Evolutionary conservation across 2,329 filamentous ascomycete genomes (phyloP).

Genomic region (Colletotrichum echinochloae): DNA sequence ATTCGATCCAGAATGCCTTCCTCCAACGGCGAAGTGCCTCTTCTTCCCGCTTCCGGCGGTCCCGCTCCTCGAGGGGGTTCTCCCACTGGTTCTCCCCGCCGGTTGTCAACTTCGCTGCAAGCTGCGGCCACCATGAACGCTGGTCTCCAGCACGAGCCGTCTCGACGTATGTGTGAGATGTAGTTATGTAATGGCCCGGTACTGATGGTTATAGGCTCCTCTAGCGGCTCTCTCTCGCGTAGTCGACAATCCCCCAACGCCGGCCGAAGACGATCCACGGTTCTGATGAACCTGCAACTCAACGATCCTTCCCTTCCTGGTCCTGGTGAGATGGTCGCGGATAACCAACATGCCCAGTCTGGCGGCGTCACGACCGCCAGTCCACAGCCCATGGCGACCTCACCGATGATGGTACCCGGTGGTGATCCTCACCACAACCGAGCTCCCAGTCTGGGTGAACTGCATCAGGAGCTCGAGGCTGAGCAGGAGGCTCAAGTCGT

Average conservation of each 20-base stretch:
- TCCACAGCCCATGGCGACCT: constrained; percentile 60
- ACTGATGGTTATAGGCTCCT: constrained; percentile 55
- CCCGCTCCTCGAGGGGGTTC: constrained; percentile 56
- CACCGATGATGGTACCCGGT: constrained; percentile 54
- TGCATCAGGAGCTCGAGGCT: constrained; percentile 83
- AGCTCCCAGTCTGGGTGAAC: constrained; percentile 78
- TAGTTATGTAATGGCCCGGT: not conserved
- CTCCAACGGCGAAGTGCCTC: constrained; percentile 36
- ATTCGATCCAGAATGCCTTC: constrained; percentile 39
- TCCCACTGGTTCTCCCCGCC: constrained; percentile 71
- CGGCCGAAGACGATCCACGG: constrained; percentile 73
- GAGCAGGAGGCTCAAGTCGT: constrained; percentile 85
- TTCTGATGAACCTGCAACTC: constrained; percentile 79
- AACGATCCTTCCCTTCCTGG: constrained; percentile 77
- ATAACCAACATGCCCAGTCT: constrained; percentile 52
- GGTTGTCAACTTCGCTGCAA: constrained; percentile 77
- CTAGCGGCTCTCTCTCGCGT: constrained; percentile 64
- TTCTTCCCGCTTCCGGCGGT: constrained; percentile 22
- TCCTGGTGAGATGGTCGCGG: constrained; percentile 75
- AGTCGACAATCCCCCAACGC: constrained; percentile 59
- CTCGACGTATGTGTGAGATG: constrained; percentile 60
- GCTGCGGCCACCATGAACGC: constrained; percentile 84
- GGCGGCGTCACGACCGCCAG: constrained; percentile 50
- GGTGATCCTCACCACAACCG: constrained; percentile 72
- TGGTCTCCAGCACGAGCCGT: constrained; percentile 75